Evolutionary conservation across 116 monocot genomes (phyloP), one percentile per base, ranked within the genome.

Genomic region (Papilionanthe hybrid): DNA sequence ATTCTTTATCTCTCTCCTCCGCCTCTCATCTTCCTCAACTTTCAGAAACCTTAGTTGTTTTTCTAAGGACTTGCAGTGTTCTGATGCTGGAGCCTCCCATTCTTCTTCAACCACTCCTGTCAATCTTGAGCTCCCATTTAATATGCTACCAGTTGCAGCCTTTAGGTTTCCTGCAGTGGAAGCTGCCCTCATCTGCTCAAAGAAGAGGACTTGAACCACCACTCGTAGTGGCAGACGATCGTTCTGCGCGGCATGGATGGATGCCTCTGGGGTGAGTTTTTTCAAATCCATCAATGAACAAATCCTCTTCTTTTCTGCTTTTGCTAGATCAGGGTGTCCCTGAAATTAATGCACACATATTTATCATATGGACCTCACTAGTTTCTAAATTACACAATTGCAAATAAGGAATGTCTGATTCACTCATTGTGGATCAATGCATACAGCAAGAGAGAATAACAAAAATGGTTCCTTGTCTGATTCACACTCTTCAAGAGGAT

Each of bases 161-260:
- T 27, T 69, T 3, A 75, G 55, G 7, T 18, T 72, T 11, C 75
- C 75, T 5, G 58, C 29, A 28, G 85, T 66, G 19, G 58, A 25
- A 41, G 86, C 78, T 10, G 83, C 83, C 57, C 82, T 83, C 65
- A 87, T 17, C 71, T 91, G 91, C 77, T 93, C 94, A 25, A 98
- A 93, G 81, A 92, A 98, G 68, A 98, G 91, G 49, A 98, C 92
- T 82, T 90, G 97, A 15, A 97, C 94, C 7, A 97, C 89, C 0
- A 90, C 86, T 18, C 97, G 89, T 17, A 97, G 97, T 2, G 92
- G 93, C 29, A 87, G 77, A 13, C 87, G 79, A 27, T 98, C 94
- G 25, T 94, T 98, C 68, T 98, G 94, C 10, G 88, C 88, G 0
- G 94, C 94, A 47, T 92, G 94, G 12, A 86, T 79, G 37, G 87